These are phyloP conservation scores for Candida krabiensis DNA, from an alignment of 805 yeast genomes.

Conservation along the genomic window DNA sequence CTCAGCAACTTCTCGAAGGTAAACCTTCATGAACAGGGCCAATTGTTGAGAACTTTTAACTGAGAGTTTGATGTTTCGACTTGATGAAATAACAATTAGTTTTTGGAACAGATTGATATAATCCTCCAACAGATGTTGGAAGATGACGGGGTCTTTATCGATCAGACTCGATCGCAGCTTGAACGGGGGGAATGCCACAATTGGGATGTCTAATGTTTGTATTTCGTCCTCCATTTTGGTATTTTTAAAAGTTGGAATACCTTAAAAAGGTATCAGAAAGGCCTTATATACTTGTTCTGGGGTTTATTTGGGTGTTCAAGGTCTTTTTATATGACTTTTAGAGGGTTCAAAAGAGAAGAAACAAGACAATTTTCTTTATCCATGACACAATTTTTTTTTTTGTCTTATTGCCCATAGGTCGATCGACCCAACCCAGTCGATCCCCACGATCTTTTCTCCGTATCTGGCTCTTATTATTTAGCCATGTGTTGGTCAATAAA, in stretches of 20 bases:
- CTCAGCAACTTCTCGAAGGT: conserved; percentile 57
- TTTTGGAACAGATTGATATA: conserved; percentile 55
- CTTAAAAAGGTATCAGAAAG: too few species aligned
- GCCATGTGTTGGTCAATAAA: too few species aligned
- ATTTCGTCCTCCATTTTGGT: conserved; percentile 5
- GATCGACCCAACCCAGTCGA: conserved; percentile 5
- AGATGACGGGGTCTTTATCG: conserved; percentile 81
- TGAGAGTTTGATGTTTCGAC: conserved; percentile 38
- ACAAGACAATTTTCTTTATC: too few species aligned
- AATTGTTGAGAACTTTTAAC: conserved; percentile 59
- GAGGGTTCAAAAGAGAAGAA: too few species aligned
- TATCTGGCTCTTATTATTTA: too few species aligned
- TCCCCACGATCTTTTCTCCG: too few species aligned
- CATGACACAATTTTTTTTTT: too few species aligned
- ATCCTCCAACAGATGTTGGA: conserved; percentile 70
- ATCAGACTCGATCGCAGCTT: conserved; percentile 71
- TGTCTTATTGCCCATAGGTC: conserved; percentile 1
- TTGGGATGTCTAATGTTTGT: conserved; percentile 44
- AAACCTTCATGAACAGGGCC: conserved; percentile 54
- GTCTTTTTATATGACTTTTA: too few species aligned
- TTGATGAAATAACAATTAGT: conserved; percentile 34
- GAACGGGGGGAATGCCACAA: conserved; percentile 75
- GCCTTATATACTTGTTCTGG: too few species aligned
- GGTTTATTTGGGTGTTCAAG: too few species aligned
- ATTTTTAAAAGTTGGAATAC: background rate